Evolutionary conservation across 1,139 yeast species (phyloP).

Genomic region (Groenewaldozyma sp.): DNA sequence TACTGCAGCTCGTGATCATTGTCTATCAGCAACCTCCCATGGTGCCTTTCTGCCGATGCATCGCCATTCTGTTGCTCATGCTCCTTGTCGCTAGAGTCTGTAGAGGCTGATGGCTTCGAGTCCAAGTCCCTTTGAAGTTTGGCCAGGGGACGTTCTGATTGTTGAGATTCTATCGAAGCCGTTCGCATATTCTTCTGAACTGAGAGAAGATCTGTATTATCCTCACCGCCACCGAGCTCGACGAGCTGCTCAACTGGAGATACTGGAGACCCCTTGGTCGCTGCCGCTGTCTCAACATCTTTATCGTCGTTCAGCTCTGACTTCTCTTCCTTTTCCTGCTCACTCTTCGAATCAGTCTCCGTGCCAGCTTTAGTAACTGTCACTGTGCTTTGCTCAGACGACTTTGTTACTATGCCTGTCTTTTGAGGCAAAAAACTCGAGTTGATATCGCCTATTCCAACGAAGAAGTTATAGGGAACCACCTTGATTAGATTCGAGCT

Average conservation of each 20-base stretch:
- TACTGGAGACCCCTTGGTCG: not conserved
- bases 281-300: not conserved
- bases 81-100: constrained; percentile 2
- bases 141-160: constrained; percentile 71
- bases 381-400: constrained; percentile 7
- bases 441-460: constrained; percentile 96
- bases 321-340: not conserved
- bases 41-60: constrained; percentile 3
- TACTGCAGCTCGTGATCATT: constrained; percentile 69
- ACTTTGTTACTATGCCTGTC: constrained; percentile 36
- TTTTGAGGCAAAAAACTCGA: constrained; percentile 85
- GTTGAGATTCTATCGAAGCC: constrained; percentile 56
- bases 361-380: constrained; percentile 6
- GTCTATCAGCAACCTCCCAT: constrained; percentile 50
- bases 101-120: constrained; percentile 33
- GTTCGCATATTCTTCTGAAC: constrained; percentile 42
- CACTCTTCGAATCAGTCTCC: not conserved
- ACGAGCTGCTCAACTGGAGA: constrained; percentile 21
- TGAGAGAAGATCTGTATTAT: constrained; percentile 19
- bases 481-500: constrained; percentile 83
- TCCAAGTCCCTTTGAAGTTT: constrained; percentile 71
- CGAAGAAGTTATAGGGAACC: constrained; percentile 90
- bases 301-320: not conserved
- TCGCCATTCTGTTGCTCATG: not conserved
- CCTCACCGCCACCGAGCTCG: constrained; percentile 20